Evolutionary conservation across 148 eudicot genomes (phyloP).

Genomic region (Vaccinium vitisidaea): DNA sequence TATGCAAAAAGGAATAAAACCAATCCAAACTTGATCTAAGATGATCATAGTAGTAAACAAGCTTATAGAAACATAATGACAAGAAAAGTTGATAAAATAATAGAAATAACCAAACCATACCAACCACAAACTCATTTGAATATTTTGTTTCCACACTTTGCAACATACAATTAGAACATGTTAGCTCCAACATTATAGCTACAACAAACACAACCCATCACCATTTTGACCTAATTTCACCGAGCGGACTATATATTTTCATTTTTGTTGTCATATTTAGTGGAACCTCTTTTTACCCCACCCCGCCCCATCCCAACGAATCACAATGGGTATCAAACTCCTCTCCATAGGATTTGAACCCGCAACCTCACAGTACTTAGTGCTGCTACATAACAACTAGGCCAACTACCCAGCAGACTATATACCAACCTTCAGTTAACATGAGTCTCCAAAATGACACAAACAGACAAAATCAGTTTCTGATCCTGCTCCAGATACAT

Average conservation of each 20-base stretch:
- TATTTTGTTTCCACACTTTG: neutral
- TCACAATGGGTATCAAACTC: too few species aligned
- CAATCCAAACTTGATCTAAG: slow-evolving; percentile 3
- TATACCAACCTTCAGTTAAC: neutral
- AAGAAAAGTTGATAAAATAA: neutral
- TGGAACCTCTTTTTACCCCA: too few species aligned
- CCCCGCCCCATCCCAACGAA: too few species aligned
- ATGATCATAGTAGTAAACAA: neutral
- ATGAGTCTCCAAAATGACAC: neutral
- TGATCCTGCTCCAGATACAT: neutral
- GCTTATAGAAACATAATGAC: slow-evolving; percentile 1
- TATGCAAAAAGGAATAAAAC: neutral
- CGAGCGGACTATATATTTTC: too few species aligned
- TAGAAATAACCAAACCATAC: neutral
- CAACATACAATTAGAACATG: neutral
- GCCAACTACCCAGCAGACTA: neutral
- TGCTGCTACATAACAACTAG: too few species aligned
- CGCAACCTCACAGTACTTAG: too few species aligned
- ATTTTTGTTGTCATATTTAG: too few species aligned
- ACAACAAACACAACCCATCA: neutral
- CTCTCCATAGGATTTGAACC: too few species aligned
- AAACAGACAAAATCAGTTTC: neutral
- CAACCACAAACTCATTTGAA: slow-evolving; percentile 10
- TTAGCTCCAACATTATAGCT: neutral
- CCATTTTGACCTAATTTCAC: neutral